A percentile compares a stretch with the other conserved stretches of the same genome.
phyloP scores from a whole-genome alignment of 164 flowering plant genomes.

The Vitis riparia region DNA sequence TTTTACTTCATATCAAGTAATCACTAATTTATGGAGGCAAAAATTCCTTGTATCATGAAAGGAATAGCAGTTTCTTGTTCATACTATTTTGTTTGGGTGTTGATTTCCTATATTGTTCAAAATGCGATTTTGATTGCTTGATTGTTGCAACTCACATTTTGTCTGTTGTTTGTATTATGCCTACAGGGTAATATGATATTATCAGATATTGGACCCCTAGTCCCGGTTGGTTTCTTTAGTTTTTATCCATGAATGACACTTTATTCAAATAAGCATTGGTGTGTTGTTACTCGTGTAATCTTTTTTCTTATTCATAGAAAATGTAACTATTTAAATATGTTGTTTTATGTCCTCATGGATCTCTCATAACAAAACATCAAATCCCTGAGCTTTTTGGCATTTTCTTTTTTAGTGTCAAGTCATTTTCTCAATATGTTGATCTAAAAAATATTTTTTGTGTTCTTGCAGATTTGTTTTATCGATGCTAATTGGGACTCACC shows the following conservation, averaged over 20 bases:
- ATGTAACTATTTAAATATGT: neutral
- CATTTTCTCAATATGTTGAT: constrained; percentile 10
- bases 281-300: too few species aligned
- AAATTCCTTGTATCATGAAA: too few species aligned
- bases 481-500: constrained; percentile 52
- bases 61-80: too few species aligned
- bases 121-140: too few species aligned
- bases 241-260: constrained; percentile 19
- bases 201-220: constrained; percentile 72
- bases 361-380: constrained; percentile 6
- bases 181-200: constrained; percentile 73
- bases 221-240: constrained; percentile 34
- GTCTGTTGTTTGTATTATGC: neutral
- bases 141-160: neutral
- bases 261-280: too few species aligned
- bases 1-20: too few species aligned
- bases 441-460: constrained; percentile 73
- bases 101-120: too few species aligned
- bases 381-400: neutral
- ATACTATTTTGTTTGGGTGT: too few species aligned
- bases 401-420: neutral
- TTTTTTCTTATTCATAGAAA: neutral
- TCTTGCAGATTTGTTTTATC: constrained; percentile 80
- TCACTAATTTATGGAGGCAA: too few species aligned
- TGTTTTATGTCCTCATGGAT: constrained; percentile 1